Conservation (phyloP, 345 rosid species). For the Microcos paniculata region DNA sequence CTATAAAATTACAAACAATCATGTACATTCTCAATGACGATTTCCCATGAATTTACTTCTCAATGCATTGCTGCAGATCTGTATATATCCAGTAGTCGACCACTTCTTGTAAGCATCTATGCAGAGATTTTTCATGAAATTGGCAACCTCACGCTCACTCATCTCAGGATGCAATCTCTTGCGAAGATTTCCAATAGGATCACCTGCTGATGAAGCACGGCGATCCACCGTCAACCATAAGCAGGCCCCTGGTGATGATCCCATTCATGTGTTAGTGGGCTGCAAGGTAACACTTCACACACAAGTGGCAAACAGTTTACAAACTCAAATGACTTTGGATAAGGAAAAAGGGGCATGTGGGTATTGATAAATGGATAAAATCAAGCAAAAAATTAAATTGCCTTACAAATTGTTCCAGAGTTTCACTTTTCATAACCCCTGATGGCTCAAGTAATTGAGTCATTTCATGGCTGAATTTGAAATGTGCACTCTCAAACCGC, state of each 20-base stretch:
- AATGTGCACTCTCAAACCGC: slow-evolving; percentile 97
- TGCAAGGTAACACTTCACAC: slow-evolving; percentile 87
- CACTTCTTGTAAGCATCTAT: slow-evolving; percentile 92
- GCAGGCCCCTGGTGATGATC: slow-evolving; percentile 69
- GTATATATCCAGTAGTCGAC: slow-evolving; percentile 94
- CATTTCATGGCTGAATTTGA: slow-evolving; percentile 99
- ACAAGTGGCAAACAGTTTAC: slow-evolving; percentile 44
- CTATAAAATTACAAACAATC: slow-evolving; percentile 25
- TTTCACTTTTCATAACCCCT: slow-evolving; percentile 88
- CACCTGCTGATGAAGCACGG: slow-evolving; percentile 98
- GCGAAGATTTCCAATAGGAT: slow-evolving; percentile 93
- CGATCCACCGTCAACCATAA: slow-evolving; percentile 96
- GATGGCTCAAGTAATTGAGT: slow-evolving; percentile 94
- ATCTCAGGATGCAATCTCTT: slow-evolving; percentile 95
- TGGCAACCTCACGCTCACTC: slow-evolving; percentile 97
- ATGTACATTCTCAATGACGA: slow-evolving; percentile 31
- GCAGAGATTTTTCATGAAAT: slow-evolving; percentile 80
- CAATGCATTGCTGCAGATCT: slow-evolving; percentile 95
- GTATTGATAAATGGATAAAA: neutral
- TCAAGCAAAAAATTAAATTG: slow-evolving; percentile 16
- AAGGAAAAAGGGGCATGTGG: neutral
- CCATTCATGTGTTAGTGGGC: slow-evolving; percentile 91
- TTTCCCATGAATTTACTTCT: slow-evolving; percentile 46
- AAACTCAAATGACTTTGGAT: neutral
- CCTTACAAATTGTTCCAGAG: slow-evolving; percentile 84